Evolutionary conservation across 768 basidiomycete species (phyloP), one percentile per base, ranked within the genome.

Genomic region (Flagelloscypha sp.): DNA sequence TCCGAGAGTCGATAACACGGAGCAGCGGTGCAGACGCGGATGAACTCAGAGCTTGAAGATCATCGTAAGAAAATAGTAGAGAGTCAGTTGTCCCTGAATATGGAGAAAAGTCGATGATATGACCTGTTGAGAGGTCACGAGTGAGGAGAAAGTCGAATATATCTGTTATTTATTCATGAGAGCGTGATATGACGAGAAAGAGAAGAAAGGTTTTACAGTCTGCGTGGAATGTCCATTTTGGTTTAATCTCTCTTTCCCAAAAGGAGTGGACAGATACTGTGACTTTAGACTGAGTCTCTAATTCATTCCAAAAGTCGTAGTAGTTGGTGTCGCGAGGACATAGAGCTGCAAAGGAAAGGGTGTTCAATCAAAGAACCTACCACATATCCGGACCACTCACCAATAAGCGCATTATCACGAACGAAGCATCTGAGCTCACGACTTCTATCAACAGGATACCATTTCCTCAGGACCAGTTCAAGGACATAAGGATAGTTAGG

Each of bases 341-440:
- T 18, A 94, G 79, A 12, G 76, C 89, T 94, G 48, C 5, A 12
- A 20, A 18, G 16, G 33, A 38, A 23, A 27, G 25, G 21, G 4
- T 17, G 6, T 8, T 30, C 9, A 30, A 23, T 24, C 24, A 19
- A 24, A 23, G n/a, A 28, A n/a, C n/a, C n/a, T n/a, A n/a, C n/a
- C n/a, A n/a, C n/a, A n/a, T n/a, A n/a, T n/a, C n/a, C n/a, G 7
- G 20, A 4, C 32, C 21, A 66, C 74, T 25, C 30, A 92, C 93
- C 94, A 15, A 95, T 47, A 5, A 98, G 61, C 1, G 46, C 56
- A 36, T 79, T 70, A 7, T 76, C 61, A 20, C 87, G 68, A 6
- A 97, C 88, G 51, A 98, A 97, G 63, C 93, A 94, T 13, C 94
- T 68, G 33, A 95, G 57, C 56, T 98, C 93, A 31, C 90, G 72